phyloP scores from a whole-genome alignment of 148 eudicot genomes.

The Chenopodium album region DNA sequence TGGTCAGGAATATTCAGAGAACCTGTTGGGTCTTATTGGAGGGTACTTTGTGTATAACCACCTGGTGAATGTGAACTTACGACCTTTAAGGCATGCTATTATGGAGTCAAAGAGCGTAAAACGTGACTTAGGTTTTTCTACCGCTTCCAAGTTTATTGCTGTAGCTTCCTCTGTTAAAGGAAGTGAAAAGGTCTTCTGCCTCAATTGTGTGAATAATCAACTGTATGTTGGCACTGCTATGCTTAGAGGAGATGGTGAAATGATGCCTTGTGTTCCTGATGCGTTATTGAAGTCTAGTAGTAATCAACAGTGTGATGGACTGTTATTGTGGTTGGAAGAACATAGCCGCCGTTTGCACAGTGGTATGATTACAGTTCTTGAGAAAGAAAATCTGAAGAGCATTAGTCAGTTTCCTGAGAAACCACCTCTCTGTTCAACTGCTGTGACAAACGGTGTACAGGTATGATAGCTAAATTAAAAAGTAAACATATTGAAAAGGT shows the following conservation, averaged over 20 bases:
- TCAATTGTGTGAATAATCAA: slow-evolving; percentile 66
- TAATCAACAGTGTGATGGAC: slow-evolving; percentile 56
- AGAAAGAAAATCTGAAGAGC: slow-evolving; percentile 44
- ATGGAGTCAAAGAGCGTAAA: slow-evolving; percentile 34
- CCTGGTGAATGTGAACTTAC: slow-evolving; percentile 59
- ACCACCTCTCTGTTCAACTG: slow-evolving; percentile 65
- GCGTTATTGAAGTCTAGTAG: slow-evolving; percentile 38
- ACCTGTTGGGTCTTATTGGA: slow-evolving; percentile 72
- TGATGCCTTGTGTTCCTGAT: slow-evolving; percentile 89
- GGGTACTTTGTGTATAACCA: slow-evolving; percentile 67
- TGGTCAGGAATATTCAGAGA: slow-evolving; percentile 60
- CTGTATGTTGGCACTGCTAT: slow-evolving; percentile 69
- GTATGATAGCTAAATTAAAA: slow-evolving; percentile 29
- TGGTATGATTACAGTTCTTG: slow-evolving; percentile 59
- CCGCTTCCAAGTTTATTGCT: slow-evolving; percentile 44
- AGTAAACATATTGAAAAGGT: neutral
- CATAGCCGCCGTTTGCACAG: slow-evolving; percentile 68
- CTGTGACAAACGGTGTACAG: slow-evolving; percentile 88
- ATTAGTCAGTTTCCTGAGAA: slow-evolving; percentile 69
- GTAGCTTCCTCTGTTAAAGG: slow-evolving; percentile 50
- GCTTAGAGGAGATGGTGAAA: slow-evolving; percentile 51
- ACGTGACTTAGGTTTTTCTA: slow-evolving; percentile 31
- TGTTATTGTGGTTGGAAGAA: slow-evolving; percentile 93
- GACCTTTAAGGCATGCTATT: slow-evolving; percentile 44
- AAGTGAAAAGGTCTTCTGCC: slow-evolving; percentile 50